A percentile compares a stretch with the other conserved stretches of the same genome.
These are phyloP conservation scores for Fusarium compactum DNA, from an alignment of 2,329 filamentous ascomycete species.

Conservation along the genomic window DNA sequence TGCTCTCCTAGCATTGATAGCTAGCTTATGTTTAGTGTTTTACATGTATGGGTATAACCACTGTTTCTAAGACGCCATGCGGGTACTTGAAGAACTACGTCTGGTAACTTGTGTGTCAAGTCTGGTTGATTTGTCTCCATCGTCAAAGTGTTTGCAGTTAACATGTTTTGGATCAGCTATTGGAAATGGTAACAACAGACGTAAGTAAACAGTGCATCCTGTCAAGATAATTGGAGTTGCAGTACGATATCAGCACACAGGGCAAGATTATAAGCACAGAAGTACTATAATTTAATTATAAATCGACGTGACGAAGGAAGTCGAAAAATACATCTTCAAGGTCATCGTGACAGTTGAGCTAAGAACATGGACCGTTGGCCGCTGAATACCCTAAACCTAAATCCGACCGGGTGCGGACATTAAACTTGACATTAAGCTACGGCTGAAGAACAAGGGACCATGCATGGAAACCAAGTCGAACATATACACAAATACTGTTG, in stretches of 20 bases:
- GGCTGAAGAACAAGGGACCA: not conserved
- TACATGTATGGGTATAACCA: not conserved
- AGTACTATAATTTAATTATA: not conserved
- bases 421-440: not conserved
- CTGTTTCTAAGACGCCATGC: not conserved
- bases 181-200: too few relatives aligned
- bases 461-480: not conserved
- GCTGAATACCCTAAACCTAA: constrained; percentile 27
- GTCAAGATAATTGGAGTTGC: not conserved
- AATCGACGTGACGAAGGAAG: not conserved
- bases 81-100: not conserved
- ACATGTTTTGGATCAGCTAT: not conserved
- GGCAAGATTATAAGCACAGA: too few relatives aligned
- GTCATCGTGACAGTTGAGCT: constrained; percentile 4
- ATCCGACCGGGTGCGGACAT: not conserved
- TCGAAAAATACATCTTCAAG: not conserved
- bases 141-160: too few relatives aligned
- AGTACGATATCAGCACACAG: too few relatives aligned
- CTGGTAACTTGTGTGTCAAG: not conserved
- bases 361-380: constrained; percentile 11
- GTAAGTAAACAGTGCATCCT: too few relatives aligned
- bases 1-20: not conserved
- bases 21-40: not conserved
- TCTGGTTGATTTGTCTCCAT: too few relatives aligned
- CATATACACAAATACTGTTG: constrained; percentile 8